phyloP scores from a whole-genome alignment of 1,284 basidiomycete genomes.

The Athelia psychrophila region DNA sequence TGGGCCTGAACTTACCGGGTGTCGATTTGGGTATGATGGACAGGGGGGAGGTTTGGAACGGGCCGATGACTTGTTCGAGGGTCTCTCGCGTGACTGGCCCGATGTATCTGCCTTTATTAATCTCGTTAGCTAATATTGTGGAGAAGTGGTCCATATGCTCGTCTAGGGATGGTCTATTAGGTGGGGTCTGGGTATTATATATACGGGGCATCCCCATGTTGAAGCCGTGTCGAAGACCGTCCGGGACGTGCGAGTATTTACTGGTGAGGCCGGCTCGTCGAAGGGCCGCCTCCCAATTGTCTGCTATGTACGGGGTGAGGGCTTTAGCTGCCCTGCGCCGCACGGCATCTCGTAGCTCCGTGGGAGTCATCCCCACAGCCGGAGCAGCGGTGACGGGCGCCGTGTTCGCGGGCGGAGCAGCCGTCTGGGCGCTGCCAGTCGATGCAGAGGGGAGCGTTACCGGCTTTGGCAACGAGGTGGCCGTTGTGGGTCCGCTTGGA shows the following conservation, averaged over 20 bases:
- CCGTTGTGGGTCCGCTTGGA: background rate
- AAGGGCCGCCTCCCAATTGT: conserved; percentile 20
- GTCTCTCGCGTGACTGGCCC: too few relatives aligned
- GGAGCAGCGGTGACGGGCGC: conserved; percentile 13
- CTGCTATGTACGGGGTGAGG: conserved; percentile 12
- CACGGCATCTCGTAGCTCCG: conserved; percentile 22
- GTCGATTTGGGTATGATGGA: too few relatives aligned
- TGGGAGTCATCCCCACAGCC: conserved; percentile 17
- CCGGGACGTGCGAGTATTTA: conserved; percentile 16
- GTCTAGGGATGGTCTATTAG: conserved; percentile 20
- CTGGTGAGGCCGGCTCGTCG: conserved; percentile 9
- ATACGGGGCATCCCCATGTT: conserved; percentile 19
- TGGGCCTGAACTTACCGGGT: too few relatives aligned
- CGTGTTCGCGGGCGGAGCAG: conserved; percentile 11
- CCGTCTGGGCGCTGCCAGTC: conserved; percentile 9
- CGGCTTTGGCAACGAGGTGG: background rate
- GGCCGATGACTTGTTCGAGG: too few relatives aligned
- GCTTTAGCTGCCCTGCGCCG: conserved; percentile 11
- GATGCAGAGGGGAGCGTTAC: conserved; percentile 8
- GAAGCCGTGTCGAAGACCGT: conserved; percentile 19
- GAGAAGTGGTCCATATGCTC: too few relatives aligned
- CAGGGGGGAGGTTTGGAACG: too few relatives aligned
- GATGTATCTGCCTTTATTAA: too few relatives aligned
- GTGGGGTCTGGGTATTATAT: conserved; percentile 18
- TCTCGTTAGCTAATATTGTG: too few relatives aligned